Conservation (phyloP, 495 filamentous ascomycete genomes). For the Hypoxylon cercidicola region DNA sequence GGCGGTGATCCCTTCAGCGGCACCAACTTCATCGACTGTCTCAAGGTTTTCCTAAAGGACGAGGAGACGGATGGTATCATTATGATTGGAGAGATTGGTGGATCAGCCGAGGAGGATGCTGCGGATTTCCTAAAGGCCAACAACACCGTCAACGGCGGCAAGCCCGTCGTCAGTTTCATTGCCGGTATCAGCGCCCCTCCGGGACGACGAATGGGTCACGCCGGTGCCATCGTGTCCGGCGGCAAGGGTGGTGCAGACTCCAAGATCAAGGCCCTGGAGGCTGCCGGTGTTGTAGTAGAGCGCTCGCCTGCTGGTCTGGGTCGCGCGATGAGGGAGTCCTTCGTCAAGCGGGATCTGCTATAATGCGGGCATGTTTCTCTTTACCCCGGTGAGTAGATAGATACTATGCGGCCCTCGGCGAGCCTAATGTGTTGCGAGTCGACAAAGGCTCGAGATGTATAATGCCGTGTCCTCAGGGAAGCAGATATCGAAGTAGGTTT, state of each 20-base stretch:
- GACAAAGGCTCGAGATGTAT: slow-evolving; percentile 4
- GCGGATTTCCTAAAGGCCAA: slow-evolving; percentile 93
- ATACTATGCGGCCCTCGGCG: slow-evolving; percentile 16
- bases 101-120: slow-evolving; percentile 96
- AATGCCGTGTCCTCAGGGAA: slow-evolving; percentile 8
- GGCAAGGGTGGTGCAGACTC: slow-evolving; percentile 97
- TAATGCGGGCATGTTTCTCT: slow-evolving; percentile 57
- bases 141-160: slow-evolving; percentile 83
- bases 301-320: slow-evolving; percentile 90
- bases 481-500: slow-evolving; percentile 6
- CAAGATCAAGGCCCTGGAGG: slow-evolving; percentile 94
- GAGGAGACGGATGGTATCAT: slow-evolving; percentile 98
- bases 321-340: slow-evolving; percentile 92
- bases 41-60: slow-evolving; percentile 95
- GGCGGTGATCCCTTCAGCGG: slow-evolving; percentile 98
- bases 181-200: slow-evolving; percentile 97
- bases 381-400: slow-evolving; percentile 8
- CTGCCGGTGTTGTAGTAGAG: slow-evolving; percentile 95
- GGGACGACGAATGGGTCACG: slow-evolving; percentile 97
- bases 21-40: slow-evolving; percentile 99
- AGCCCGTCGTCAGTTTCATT: slow-evolving; percentile 98
- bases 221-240: slow-evolving; percentile 95
- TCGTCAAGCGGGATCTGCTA: slow-evolving; percentile 94
- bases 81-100: slow-evolving; percentile 99
- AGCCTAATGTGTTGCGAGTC: slow-evolving; percentile 2